phyloP scores from a whole-genome alignment of 2,329 filamentous ascomycete genomes.

The Botrytis byssoidea region DNA sequence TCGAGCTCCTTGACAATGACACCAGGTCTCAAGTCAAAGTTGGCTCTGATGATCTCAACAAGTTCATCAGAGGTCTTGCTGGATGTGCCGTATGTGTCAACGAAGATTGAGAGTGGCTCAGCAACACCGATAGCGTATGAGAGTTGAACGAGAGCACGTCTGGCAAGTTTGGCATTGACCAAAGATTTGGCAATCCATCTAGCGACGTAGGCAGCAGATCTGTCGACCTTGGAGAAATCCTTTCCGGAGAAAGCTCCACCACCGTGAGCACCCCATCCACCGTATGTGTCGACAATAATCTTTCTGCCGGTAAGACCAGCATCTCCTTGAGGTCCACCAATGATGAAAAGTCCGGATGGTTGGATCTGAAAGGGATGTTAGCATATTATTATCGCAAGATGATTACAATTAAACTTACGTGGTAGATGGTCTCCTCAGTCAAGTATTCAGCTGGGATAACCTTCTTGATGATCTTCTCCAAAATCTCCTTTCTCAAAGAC shows the following conservation, averaged over 20 bases:
- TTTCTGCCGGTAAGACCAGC: conserved; percentile 98
- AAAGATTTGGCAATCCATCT: conserved; percentile 99
- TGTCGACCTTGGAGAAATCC: conserved; percentile 99
- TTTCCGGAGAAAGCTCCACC: conserved; percentile 99
- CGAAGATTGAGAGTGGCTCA: conserved; percentile 96
- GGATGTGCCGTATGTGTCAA: conserved; percentile 96
- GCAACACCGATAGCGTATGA: conserved; percentile 99
- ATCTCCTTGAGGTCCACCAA: conserved; percentile 98
- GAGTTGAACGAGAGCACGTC: conserved; percentile 93
- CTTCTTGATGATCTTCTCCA: conserved; percentile 95
- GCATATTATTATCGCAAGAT: not conserved
- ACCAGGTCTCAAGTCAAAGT: conserved; percentile 98
- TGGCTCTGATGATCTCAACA: conserved; percentile 87
- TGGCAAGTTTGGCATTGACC: conserved; percentile 81
- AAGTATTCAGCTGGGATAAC: conserved; percentile 91
- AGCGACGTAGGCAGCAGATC: conserved; percentile 93
- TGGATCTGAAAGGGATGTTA: conserved; percentile 61
- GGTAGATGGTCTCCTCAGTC: conserved; percentile 91
- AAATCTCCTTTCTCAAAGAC: conserved; percentile 88
- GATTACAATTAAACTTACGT: conserved; percentile 57
- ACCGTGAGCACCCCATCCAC: conserved; percentile 99
- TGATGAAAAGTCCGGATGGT: conserved; percentile 98
- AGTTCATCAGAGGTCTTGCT: conserved; percentile 87
- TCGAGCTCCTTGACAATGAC: conserved; percentile 98
- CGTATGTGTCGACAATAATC: conserved; percentile 98